Evolutionary conservation across 805 yeast species (phyloP), one percentile per base, ranked within the genome.

Genomic region (Candida adriatica): DNA sequence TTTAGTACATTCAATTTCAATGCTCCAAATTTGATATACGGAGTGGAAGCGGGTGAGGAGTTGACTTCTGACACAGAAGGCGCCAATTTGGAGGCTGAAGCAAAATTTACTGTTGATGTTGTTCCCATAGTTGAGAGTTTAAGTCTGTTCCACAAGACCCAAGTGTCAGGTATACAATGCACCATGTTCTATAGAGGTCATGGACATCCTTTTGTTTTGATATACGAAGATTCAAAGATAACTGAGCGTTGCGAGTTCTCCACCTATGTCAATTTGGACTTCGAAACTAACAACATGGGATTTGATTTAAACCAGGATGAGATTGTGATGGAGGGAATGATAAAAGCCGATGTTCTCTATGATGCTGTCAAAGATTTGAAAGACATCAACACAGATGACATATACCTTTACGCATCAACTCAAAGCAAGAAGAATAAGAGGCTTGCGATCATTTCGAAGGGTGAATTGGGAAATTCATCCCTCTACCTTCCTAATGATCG

Each of bases 391-490:
- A 65, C 79, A 6, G 66, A 68, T 26, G 71, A 69, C 26, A 60
- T 77, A 19, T 69, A 64, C 27, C 30, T 73, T 2, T 70, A 66
- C 44, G 69, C 66, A 6, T 56, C 62, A 10, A 50, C 58, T 6
- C 43, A 41, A 6, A 48, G 39, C 15, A 35, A 45, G 16, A 42
- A 33, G 13, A 37, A 38, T 13, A 53, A 53, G 18, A 51, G 48
- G 18, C 47, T 58, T 3, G 65, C 66, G 4, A 47, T 86, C 32
- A 69, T 81, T 5, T 79, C 92, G 0, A 68, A 66, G 24, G 83
- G 90, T 8, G 81, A 77, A n/a, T 65, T 83, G 27, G 95, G 94
- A 0, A 62, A 66, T 31, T 75, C 84, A 24, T 77, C 79, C 46
- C 60, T 84, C 14, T 64, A 69, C 8, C 66, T 79, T 28, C 94